phyloP scores from a whole-genome alignment of 768 basidiomycete genomes.

The Suillus fuscotomentosus region DNA sequence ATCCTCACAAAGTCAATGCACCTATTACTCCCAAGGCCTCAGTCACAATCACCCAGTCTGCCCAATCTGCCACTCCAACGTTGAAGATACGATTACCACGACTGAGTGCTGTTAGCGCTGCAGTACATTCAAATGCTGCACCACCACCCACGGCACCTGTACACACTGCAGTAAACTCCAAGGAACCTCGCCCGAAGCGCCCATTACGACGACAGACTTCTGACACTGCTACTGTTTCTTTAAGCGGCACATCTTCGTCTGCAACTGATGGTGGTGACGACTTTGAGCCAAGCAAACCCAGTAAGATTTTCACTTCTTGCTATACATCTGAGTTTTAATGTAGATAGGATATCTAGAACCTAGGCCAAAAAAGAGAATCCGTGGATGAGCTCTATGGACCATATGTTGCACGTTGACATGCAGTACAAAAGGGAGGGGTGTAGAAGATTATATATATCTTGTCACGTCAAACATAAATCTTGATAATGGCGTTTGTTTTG shows the following conservation, averaged over 20 bases:
- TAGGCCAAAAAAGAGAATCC: neutral
- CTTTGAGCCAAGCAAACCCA: constrained; percentile 23
- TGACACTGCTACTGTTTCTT: constrained; percentile 29
- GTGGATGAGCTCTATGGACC: neutral
- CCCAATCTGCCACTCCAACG: constrained; percentile 31
- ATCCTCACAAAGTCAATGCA: constrained; percentile 10
- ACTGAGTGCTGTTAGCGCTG: constrained; percentile 27
- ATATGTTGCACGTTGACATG: neutral
- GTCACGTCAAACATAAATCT: neutral
- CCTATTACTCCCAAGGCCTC: constrained; percentile 34
- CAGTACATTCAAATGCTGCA: constrained; percentile 21
- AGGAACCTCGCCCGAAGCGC: constrained; percentile 29
- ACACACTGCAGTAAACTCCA: constrained; percentile 17
- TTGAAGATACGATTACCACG: constrained; percentile 34
- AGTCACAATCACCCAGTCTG: constrained; percentile 32
- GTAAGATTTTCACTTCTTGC: constrained; percentile 16
- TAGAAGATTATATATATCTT: constrained; percentile 1
- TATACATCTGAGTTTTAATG: neutral
- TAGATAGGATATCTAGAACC: neutral
- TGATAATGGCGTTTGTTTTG: neutral
- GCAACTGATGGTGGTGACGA: constrained; percentile 29
- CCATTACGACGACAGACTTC: constrained; percentile 19
- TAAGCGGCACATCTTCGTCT: constrained; percentile 31
- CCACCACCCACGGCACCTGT: constrained; percentile 20
- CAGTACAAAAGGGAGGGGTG: neutral